Percentiles rank a stretch among this genome's conserved stretches.
Evolutionary conservation across 176 grass and related monocot species (phyloP).

Genomic region (Zoysia japonica): DNA sequence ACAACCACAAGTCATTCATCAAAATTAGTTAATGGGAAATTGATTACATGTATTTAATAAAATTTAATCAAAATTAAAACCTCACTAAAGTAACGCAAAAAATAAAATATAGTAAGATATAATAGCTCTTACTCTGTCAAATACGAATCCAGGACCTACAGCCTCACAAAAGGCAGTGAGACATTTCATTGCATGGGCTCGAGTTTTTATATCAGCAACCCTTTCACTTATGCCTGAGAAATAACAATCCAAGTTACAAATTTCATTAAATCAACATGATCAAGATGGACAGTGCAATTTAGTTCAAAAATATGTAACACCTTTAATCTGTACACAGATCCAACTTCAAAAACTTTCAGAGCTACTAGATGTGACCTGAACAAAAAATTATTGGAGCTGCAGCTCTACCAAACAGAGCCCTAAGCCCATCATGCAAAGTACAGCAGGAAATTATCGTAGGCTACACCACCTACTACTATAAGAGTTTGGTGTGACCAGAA

Average conservation of each 20-base stretch:
- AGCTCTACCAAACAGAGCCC: neutral
- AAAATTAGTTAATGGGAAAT: neutral
- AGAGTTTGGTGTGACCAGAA: neutral
- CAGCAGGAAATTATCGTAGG: too few relatives aligned
- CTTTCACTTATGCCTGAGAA: conserved; percentile 86
- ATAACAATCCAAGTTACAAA: conserved; percentile 1
- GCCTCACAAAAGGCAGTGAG: conserved; percentile 90
- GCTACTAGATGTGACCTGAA: too few relatives aligned
- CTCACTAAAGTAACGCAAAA: neutral
- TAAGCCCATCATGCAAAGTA: too few relatives aligned
- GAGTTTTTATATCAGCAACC: conserved; percentile 98
- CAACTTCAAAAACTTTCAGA: too few relatives aligned
- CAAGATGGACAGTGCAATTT: neutral
- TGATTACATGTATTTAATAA: too few relatives aligned
- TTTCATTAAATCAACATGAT: neutral
- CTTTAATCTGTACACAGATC: too few relatives aligned
- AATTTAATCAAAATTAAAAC: neutral
- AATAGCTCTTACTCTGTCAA: conserved; percentile 77
- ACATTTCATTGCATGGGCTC: conserved; percentile 87
- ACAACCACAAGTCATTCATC: neutral
- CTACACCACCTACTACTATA: neutral
- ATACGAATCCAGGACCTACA: conserved; percentile 93
- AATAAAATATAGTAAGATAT: neutral
- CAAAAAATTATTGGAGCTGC: too few relatives aligned
- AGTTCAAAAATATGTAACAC: neutral